These are phyloP conservation scores for Nitzschia putrida DNA, from an alignment of 108 stramenopile species.

Conservation along the genomic window DNA sequence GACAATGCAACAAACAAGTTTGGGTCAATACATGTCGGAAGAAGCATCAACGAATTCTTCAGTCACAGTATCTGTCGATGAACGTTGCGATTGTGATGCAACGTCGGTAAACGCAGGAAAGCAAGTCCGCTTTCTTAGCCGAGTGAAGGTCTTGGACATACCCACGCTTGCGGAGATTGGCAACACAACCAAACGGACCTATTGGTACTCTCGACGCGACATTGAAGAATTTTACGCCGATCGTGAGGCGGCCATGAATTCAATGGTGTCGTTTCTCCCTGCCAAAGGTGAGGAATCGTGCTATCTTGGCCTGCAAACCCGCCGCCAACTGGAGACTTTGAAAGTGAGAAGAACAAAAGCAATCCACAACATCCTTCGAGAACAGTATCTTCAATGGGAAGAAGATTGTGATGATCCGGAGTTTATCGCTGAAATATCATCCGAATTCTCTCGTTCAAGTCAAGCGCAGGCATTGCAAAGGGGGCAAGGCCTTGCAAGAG, in stretches of 20 bases:
- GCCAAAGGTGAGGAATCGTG: not conserved
- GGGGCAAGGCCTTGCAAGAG: constrained; percentile 1
- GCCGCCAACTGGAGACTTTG: not conserved
- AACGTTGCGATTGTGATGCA: no score
- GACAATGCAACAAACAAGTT: not conserved
- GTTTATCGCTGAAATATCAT: not conserved
- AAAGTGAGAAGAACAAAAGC: not conserved
- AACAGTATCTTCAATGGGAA: constrained; percentile 12
- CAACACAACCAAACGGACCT: not conserved
- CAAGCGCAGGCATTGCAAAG: constrained; percentile 2
- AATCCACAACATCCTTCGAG: not conserved
- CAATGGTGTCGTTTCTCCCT: not conserved
- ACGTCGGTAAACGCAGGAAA: not conserved
- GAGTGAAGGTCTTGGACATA: constrained; percentile 1
- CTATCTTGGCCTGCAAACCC: not conserved
- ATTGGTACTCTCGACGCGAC: constrained; percentile 5
- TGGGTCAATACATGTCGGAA: not conserved
- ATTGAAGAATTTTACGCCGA: not conserved
- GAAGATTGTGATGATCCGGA: constrained; percentile 6
- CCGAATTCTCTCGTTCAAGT: not conserved
- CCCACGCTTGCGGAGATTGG: not conserved
- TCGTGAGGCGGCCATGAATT: not conserved
- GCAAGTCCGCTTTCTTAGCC: not conserved
- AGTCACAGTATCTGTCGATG: no score
- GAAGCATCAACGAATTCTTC: no score